phyloP scores from a whole-genome alignment of 768 basidiomycete species.

The Boletellus emodensis region DNA sequence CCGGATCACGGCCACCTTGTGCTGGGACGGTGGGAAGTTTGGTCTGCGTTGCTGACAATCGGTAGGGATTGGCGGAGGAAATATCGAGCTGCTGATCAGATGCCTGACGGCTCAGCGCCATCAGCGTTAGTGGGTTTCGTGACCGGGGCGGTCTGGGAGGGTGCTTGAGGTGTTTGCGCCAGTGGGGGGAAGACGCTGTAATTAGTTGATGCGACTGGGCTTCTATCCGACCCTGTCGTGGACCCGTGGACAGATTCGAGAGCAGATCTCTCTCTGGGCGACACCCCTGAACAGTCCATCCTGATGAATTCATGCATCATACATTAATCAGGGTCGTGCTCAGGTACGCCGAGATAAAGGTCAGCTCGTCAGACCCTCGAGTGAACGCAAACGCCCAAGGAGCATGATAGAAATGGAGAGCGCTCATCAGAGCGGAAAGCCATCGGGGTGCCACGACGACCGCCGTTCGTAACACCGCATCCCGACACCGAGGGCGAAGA shows the following conservation, averaged over 20 bases:
- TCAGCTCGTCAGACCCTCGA: constrained; percentile 6
- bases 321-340: constrained; percentile 26
- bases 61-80: too few species aligned
- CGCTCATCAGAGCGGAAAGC: neutral
- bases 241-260: constrained; percentile 12
- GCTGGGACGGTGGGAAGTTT: constrained; percentile 6
- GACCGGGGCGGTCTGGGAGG: neutral
- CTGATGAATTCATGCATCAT: constrained; percentile 17
- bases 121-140: neutral
- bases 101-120: neutral
- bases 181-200: constrained; percentile 6
- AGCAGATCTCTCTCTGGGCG: constrained; percentile 15
- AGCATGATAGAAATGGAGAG: neutral
- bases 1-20: neutral
- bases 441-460: constrained; percentile 7
- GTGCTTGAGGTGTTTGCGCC: constrained; percentile 20
- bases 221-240: constrained; percentile 28
- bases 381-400: neutral
- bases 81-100: neutral
- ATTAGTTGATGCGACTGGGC: constrained; percentile 2
- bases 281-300: constrained; percentile 19
- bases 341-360: constrained; percentile 18
- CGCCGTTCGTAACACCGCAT: constrained; percentile 6
- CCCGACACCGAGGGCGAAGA: constrained; percentile 19
- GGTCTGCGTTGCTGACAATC: neutral